Base-by-base conservation (phyloP, 805 yeast genomes). In the Kluyveromyces wickerhamii region DNA sequence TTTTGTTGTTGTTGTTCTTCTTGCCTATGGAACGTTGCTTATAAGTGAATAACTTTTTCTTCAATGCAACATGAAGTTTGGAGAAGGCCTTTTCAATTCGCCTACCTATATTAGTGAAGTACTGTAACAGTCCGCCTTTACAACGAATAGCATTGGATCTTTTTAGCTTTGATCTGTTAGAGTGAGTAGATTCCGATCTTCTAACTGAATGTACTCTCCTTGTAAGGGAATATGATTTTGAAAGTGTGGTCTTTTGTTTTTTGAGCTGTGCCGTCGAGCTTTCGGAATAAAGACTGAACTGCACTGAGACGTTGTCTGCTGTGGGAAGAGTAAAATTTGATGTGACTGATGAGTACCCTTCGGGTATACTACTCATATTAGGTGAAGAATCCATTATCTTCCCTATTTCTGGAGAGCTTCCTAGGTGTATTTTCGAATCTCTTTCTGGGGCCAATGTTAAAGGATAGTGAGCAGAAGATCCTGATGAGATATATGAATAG, bases 121-220 rank as follows among this genome's bases (percentile, higher is more conserved):
- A 57, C 9, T 58, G 42, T 20, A 64, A 44, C 44, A 65, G 50
- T 11, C 67, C 67, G 29, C 65, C 60, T 28, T 57, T 55, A 39
- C 62, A 61, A 37, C 57, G 57, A 21, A 63, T 48, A 5, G 67
- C 69, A 29, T 50, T 48, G 4, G 57, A 49, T 49, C 61, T 52
- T 35, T 52, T 56, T 32, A 55, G 27, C 3, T 58, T 50, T 1
- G 61, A 48, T 37, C 50, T 45, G 12, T 13, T 20, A 17, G 26
- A 13, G 2, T 10, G 19, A 13, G n/a, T 7, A 5, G 25, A 12
- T 9, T 16, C 12, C 10, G 33, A 30, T 8, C 33, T 30, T 12
- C 13, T 20, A 5, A 12, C 5, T 3, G 33, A 30, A 8, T 18
- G 11, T 12, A 3, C 4, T 13, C 33, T 20, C 19, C 22, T 15